Evolutionary conservation across 305 asterid genomes (phyloP), one percentile per base, ranked within the genome.

Genomic region (Fraxinus platypoda): DNA sequence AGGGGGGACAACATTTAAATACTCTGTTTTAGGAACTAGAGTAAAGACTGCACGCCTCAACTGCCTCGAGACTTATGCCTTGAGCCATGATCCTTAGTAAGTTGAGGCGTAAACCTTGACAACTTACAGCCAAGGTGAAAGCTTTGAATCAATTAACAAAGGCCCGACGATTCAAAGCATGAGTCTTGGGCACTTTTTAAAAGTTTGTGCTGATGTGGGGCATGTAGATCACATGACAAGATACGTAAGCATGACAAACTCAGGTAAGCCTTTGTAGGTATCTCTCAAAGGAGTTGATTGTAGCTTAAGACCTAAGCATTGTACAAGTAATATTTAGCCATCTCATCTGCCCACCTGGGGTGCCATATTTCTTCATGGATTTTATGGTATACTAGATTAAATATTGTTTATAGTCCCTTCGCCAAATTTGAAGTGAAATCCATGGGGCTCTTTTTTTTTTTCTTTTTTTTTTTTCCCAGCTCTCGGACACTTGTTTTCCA

Each of bases 321-420:
- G 33, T 25, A 23, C 7, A 25, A 23, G 17, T 64, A 26, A 64
- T 59, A 59, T 1, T 21, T 59, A 59, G 70, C 41, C 25, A 49
- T 77, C 85, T 68, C 78, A 46, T 31, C 11, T 70, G 11, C 30
- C 7, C 66, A 64, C 21, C 15, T 35, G 78, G 46, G 52, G 43
- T 38, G 4, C 57, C 68, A 28, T 6, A 37, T 26, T 78, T 78
- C 80, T 62, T 37, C 73, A 8, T 70, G 77, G 49, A 59, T 70
- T 79, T 46, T 33, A 17, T 71, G 78, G 83, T n/a, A 26, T 78
- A 31, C 38, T 80, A 15, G 78, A 23, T 33, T 15, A 25, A 13
- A 23, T 4, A 46, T 62, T 35, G 28, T 33, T 71, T 80, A 41
- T 68, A 9, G 71, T 43, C 43, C 15, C 25, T 31, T 43, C 8